phyloP scores from a whole-genome alignment of 179 eudicot genomes.

The Drosera spatulata region DNA sequence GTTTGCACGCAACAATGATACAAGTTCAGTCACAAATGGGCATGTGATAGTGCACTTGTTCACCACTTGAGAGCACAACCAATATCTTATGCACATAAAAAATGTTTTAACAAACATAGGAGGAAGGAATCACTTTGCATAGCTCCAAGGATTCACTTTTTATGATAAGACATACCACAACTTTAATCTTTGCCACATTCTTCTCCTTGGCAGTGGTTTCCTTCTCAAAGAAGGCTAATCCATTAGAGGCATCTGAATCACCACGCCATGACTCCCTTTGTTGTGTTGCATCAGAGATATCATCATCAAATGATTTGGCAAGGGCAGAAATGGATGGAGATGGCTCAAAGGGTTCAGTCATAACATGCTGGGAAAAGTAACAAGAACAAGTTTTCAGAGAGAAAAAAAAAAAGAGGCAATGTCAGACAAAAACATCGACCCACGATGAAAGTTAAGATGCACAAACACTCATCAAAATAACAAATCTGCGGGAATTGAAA shows the following conservation, averaged over 20 bases:
- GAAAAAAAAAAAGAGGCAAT: conserved; percentile 2
- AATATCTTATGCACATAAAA: too few species aligned
- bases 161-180: conserved; percentile 51
- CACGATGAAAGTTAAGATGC: too few species aligned
- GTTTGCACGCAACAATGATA: too few species aligned
- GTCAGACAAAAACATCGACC: too few species aligned
- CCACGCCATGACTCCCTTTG: conserved; percentile 35
- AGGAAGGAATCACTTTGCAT: too few species aligned
- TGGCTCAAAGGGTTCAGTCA: conserved; percentile 85
- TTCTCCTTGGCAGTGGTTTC: conserved; percentile 62
- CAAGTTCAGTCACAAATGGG: too few species aligned
- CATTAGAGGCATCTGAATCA: conserved; percentile 45
- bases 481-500: too few species aligned
- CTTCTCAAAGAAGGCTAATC: conserved; percentile 37
- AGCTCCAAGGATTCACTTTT: not conserved
- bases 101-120: too few species aligned
- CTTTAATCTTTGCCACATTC: conserved; percentile 24
- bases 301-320: conserved; percentile 42
- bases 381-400: conserved; percentile 2
- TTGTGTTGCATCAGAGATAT: conserved; percentile 35
- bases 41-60: too few species aligned
- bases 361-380: conserved; percentile 56
- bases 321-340: conserved; percentile 75
- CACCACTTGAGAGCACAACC: too few species aligned
- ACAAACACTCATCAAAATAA: too few species aligned